Conservation (phyloP, 129 eudicot species). For the Dittrichia graveolens region DNA sequence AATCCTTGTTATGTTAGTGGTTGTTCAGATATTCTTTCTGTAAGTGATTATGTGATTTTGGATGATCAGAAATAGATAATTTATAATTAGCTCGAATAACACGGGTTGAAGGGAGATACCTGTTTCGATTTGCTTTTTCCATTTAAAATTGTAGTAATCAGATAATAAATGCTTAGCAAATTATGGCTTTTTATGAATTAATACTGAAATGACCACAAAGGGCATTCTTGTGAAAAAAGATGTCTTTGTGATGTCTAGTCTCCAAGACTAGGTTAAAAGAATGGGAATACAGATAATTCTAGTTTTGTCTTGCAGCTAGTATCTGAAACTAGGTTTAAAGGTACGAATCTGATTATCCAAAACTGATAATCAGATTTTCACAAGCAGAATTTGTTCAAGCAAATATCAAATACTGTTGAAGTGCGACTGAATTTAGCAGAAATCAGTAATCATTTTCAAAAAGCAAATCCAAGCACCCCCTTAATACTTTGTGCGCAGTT, state of each 20-base stretch:
- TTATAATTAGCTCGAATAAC: neutral
- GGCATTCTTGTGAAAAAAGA: neutral
- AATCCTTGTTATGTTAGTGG: neutral
- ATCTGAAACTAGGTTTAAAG: no score
- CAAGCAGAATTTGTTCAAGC: neutral
- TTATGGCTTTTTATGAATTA: neutral
- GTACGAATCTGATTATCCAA: neutral
- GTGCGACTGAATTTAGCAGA: neutral
- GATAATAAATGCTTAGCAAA: neutral
- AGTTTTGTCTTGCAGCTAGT: no score
- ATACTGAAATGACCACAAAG: neutral
- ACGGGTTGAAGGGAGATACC: neutral
- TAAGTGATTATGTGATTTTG: constrained; percentile 3
- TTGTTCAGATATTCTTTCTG: neutral
- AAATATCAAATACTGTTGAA: neutral
- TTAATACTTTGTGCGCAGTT: neutral
- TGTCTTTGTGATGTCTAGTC: neutral
- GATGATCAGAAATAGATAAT: neutral
- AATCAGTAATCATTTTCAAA: no score
- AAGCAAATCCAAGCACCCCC: constrained; percentile 14
- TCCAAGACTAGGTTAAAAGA: neutral
- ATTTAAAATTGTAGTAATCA: neutral
- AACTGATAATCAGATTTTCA: neutral
- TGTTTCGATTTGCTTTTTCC: neutral
- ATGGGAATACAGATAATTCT: neutral